These are phyloP conservation scores for Arachis stenosperma DNA, from an alignment of 306 rosid genomes.

Conservation along the genomic window DNA sequence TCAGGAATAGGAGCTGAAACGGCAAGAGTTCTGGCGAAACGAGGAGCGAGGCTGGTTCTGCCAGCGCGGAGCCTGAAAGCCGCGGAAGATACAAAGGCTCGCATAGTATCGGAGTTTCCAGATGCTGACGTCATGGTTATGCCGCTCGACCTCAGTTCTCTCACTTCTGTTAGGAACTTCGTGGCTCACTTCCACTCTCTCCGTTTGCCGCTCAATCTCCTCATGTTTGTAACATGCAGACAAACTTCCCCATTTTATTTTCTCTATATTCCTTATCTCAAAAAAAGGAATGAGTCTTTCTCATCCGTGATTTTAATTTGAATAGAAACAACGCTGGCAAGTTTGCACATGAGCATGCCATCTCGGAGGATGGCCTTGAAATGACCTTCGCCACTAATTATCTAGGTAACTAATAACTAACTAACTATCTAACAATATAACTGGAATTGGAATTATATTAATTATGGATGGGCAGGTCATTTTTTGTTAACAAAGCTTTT, in stretches of 20 bases:
- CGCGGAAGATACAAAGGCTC: conserved; percentile 70
- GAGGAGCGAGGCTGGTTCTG: conserved; percentile 77
- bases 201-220: conserved; percentile 73
- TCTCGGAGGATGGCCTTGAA: conserved; percentile 86
- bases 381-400: conserved; percentile 94
- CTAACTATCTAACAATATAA: no score
- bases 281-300: background rate
- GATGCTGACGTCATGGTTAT: conserved; percentile 57
- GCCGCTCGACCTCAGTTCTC: conserved; percentile 87
- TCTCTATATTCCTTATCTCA: background rate
- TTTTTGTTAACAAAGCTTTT: conserved; percentile 77
- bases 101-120: conserved; percentile 65
- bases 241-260: background rate
- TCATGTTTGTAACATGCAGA: conserved; percentile 53
- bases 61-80: conserved; percentile 79
- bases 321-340: conserved; percentile 89
- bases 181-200: conserved; percentile 62
- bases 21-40: conserved; percentile 77
- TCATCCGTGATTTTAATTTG: conserved; percentile 21
- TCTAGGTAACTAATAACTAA: conserved; percentile 45
- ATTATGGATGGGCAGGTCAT: conserved; percentile 59
- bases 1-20: conserved; percentile 97
- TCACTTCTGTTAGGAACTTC: conserved; percentile 64
- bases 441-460: background rate
- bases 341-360: conserved; percentile 69